Evolutionary conservation across 2,329 filamentous ascomycete species (phyloP).

Genomic region (Thelonectria blattea): DNA sequence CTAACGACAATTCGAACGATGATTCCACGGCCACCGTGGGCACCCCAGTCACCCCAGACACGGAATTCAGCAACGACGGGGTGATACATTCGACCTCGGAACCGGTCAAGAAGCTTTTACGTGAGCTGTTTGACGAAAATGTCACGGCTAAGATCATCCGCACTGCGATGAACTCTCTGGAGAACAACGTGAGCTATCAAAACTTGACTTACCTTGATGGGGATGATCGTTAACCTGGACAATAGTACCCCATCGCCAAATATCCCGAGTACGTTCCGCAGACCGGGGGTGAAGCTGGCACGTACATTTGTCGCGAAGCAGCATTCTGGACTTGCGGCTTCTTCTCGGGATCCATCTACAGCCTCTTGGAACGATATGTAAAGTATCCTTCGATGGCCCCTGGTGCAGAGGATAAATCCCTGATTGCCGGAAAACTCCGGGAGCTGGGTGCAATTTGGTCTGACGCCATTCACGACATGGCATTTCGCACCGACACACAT

Average conservation of each 20-base stretch:
- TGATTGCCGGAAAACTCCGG: conserved; percentile 29
- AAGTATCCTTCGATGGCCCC: conserved; percentile 39
- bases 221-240: not conserved
- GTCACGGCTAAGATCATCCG: conserved; percentile 30
- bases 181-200: conserved; percentile 19
- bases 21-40: not conserved
- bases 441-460: conserved; percentile 41
- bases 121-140: conserved; percentile 29
- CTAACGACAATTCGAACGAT: no score
- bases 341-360: conserved; percentile 47
- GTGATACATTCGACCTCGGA: not conserved
- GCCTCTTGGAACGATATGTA: conserved; percentile 42
- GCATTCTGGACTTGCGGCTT: conserved; percentile 48
- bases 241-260: conserved; percentile 25
- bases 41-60: not conserved
- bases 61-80: not conserved
- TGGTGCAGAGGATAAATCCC: conserved; percentile 6
- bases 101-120: not conserved
- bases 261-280: conserved; percentile 35
- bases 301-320: conserved; percentile 31
- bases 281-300: conserved; percentile 23
- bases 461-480: conserved; percentile 42
- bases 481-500: conserved; percentile 55
- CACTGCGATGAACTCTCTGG: conserved; percentile 17
- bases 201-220: fast-evolving